Evolutionary conservation across 371 early-diverging fungal genomes (phyloP), one percentile per base, ranked within the genome.

Genomic region (Mucor piriformis): DNA sequence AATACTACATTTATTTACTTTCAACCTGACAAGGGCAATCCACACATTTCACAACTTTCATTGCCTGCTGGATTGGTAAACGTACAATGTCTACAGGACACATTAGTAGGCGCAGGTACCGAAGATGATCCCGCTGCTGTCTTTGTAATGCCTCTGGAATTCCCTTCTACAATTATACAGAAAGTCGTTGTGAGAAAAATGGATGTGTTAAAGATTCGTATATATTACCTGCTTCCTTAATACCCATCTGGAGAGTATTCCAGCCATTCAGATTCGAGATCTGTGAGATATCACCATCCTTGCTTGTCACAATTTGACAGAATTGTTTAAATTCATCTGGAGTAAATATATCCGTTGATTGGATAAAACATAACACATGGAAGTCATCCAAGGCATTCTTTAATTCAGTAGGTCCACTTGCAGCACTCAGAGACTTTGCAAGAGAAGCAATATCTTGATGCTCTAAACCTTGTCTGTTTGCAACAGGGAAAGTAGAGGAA

Each of bases 71-170:
- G 72, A 70, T 99, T 99, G 16, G 79, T 72, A 82, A 88, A 97
- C 11, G 99, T 99, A 74, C 99, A 97, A 67, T 95, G 92, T 63
- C 85, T 80, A 77, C 99, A 99, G 10, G 86, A 79, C 86, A 95
- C 89, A 25, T 84, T 74, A 2, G 72, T 60, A 4, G 82, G 70
- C 40, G 71, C 61, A 6, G 52, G 32, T 25, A 59, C 63, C 59
- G 62, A 66, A 12, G 63, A 48, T 0, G 59, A 63, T 57, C 21
- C 53, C 61, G 25, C 23, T 59, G 59, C 23, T 21, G 59, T 21
- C 21, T 38, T 18, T 11, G 42, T 27, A 24, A 10, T 38, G 50
- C 23, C 55, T 34, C 43, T 59, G 49, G 16, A 50, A 47, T 61
- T 61, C 60, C 57, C 49, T 52, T 10, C 23, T 58, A 13, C 50